Percentiles rank a stretch among this genome's conserved stretches.
phyloP scores from a whole-genome alignment of 2,329 filamentous ascomycete species.

The Colletotrichum tabaci region DNA sequence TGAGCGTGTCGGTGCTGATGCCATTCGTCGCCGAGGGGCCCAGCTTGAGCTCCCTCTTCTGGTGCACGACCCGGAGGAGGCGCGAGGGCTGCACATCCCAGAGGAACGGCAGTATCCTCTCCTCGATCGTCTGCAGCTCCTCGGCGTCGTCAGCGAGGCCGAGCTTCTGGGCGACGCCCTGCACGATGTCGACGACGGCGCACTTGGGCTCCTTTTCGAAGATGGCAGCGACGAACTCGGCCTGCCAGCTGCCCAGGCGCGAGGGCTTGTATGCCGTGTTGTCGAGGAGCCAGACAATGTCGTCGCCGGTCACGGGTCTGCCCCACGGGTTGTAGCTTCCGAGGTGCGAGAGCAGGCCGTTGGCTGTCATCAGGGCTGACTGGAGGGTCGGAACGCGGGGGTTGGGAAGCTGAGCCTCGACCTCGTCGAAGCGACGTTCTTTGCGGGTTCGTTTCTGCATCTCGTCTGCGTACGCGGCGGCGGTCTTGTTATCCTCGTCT shows the following conservation, averaged over 20 bases:
- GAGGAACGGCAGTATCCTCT: slow-evolving; percentile 82
- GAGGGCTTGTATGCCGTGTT: slow-evolving; percentile 82
- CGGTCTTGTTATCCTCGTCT: slow-evolving; percentile 28
- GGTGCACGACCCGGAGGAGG: slow-evolving; percentile 75
- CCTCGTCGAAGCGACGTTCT: slow-evolving; percentile 63
- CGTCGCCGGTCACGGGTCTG: slow-evolving; percentile 71
- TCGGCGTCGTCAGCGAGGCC: slow-evolving; percentile 75
- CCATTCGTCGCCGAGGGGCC: slow-evolving; percentile 81
- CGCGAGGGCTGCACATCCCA: slow-evolving; percentile 81
- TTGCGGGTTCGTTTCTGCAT: slow-evolving; percentile 67
- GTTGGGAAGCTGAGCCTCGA: slow-evolving; percentile 63
- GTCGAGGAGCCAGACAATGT: slow-evolving; percentile 91
- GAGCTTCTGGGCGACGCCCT: slow-evolving; percentile 78
- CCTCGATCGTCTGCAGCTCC: slow-evolving; percentile 72
- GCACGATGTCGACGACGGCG: slow-evolving; percentile 77
- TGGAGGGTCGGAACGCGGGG: slow-evolving; percentile 49
- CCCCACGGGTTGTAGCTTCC: slow-evolving; percentile 71
- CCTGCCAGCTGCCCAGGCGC: slow-evolving; percentile 74
- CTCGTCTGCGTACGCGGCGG: slow-evolving; percentile 53
- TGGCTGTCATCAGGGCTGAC: slow-evolving; percentile 51
- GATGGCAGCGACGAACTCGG: slow-evolving; percentile 86
- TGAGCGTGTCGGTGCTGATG: slow-evolving; percentile 76
- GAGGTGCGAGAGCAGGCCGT: slow-evolving; percentile 64
- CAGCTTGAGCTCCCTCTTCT: slow-evolving; percentile 65
- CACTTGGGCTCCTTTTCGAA: slow-evolving; percentile 81